Base-by-base conservation (phyloP, 805 yeast species). In the Zygosaccharomyces bailii region DNA sequence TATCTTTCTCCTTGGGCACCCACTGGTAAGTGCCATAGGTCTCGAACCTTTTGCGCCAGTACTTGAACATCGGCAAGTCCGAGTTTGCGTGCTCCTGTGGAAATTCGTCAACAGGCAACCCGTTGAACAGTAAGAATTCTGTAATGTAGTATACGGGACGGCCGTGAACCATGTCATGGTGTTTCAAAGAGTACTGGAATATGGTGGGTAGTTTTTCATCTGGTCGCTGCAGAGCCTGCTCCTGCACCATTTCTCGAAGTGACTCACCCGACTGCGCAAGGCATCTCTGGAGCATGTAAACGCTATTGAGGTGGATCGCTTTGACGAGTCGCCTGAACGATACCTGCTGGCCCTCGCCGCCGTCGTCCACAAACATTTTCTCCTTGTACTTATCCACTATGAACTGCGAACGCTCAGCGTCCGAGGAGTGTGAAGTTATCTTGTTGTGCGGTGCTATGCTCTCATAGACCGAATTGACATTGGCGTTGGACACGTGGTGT, bases 311-410 rank as follows among this genome's bases (percentile, higher is more conserved):
- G 42, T 75, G 77, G 2, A 81, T 70, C 0, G 82, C 78, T 45
- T 71, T 72, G n/a, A 82, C 69, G 23, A 82, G 56, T 2, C 63
- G 55, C 38, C 68, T 69, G 43, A 69, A 65, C 5, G 63, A 55
- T 21, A 50, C 44, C 14, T 49, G 46, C 14, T 37, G 45, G 21
- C 39, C 46, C 23, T 52, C 49, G 21, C 40, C 32, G 6, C 44
- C 24, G 27, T 48, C 50, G 34, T 34, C 39, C 21, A 45, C 50
- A 36, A 63, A 89, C 32, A 64, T 68, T 60, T 76, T 78, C 4
- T 64, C 66, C 19, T 72, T 70, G 59, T 90, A 90, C 63, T 90
- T 90, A 33, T 74, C 70, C 5, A 73, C 73, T 37, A 87, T 82
- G 57, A 74, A 88, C n/a, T 62, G 60, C 24, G 77, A 66, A 39